phyloP scores from a whole-genome alignment of 305 asterid species.

The Solanum aculeatissimum region DNA sequence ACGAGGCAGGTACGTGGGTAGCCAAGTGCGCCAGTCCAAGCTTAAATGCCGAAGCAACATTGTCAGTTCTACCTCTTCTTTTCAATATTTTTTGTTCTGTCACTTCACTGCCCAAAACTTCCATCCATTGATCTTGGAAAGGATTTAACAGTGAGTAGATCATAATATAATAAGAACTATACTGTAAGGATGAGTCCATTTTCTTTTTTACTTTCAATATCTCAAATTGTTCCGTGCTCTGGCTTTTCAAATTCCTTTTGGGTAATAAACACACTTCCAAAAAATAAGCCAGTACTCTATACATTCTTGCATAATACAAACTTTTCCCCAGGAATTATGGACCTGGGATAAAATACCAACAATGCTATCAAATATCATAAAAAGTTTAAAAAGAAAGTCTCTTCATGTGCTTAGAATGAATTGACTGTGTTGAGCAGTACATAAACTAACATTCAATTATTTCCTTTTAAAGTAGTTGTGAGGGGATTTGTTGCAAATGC shows the following conservation, averaged over 20 bases:
- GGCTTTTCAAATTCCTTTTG: not conserved
- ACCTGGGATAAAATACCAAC: not conserved
- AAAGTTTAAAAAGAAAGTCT: not conserved
- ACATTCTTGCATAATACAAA: not conserved
- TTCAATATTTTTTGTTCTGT: conserved; percentile 89
- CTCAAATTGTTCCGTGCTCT: not conserved
- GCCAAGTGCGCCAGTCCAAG: conserved; percentile 90
- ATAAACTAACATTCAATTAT: not conserved
- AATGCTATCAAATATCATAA: not conserved
- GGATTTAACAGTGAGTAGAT: not conserved
- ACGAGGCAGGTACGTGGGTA: not conserved
- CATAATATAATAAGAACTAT: not conserved
- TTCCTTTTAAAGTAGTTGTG: not conserved
- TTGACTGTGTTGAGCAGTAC: not conserved
- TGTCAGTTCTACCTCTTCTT: conserved; percentile 51
- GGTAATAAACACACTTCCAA: not conserved
- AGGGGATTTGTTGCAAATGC: no score
- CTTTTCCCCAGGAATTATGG: not conserved
- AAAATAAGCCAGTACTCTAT: not conserved
- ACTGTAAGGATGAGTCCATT: not conserved
- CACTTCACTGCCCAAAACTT: conserved; percentile 96
- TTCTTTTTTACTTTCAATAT: not conserved
- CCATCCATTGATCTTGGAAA: conserved; percentile 81
- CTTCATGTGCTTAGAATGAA: not conserved
- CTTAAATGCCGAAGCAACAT: conserved; percentile 95